Evolutionary conservation across 148 eudicot genomes (phyloP).

Genomic region (Chenopodium berlandieri): DNA sequence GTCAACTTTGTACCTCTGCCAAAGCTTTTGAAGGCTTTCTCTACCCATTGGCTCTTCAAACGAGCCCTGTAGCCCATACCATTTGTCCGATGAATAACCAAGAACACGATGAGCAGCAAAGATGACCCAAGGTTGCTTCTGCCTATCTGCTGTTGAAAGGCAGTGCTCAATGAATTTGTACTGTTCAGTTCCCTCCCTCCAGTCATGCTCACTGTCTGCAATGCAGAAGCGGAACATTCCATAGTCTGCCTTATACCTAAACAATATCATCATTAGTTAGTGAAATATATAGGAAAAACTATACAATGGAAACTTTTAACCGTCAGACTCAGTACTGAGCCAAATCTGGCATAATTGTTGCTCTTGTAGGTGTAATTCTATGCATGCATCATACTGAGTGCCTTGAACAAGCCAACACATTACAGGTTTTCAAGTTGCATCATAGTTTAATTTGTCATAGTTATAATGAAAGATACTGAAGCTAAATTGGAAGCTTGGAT

Average conservation of each 20-base stretch:
- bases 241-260: conserved; percentile 72
- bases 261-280: neutral
- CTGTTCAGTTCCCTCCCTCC: conserved; percentile 90
- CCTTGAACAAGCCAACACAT: neutral
- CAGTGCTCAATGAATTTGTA: conserved; percentile 76
- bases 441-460: neutral
- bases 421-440: neutral
- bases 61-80: conserved; percentile 63
- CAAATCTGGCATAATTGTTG: too few species aligned
- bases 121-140: conserved; percentile 85
- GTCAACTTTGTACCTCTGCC: conserved; percentile 90
- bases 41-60: conserved; percentile 94
- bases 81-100: conserved; percentile 71
- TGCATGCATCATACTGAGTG: neutral
- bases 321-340: neutral
- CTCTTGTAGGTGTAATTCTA: too few species aligned
- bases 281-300: neutral
- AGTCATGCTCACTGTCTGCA: conserved; percentile 89
- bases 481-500: neutral
- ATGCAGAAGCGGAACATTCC: conserved; percentile 94
- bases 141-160: conserved; percentile 66
- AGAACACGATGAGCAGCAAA: conserved; percentile 83
- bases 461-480: neutral
- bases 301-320: neutral
- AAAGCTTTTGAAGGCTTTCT: conserved; percentile 69